These are phyloP conservation scores for Tephrocybe sp. DNA, from an alignment of 768 basidiomycete genomes.

Conservation along the genomic window DNA sequence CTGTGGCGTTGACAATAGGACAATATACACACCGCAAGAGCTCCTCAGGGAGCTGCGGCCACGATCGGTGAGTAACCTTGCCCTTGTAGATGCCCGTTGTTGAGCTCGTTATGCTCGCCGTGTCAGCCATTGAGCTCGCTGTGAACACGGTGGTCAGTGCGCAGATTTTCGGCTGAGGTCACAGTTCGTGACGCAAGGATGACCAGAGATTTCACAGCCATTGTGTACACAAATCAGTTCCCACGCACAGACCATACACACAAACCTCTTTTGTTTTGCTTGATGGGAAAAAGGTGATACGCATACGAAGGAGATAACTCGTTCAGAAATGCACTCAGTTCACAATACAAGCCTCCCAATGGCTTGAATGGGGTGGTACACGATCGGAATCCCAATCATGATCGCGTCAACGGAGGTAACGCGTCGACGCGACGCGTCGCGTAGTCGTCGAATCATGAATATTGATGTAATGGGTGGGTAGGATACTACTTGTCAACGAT, in stretches of 20 bases:
- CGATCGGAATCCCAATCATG: too few species aligned
- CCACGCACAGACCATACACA: constrained; percentile 39
- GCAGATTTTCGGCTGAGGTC: constrained; percentile 33
- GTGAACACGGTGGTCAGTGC: constrained; percentile 40
- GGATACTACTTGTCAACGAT: too few species aligned
- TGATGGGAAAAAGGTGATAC: too few species aligned
- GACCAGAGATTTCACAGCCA: constrained; percentile 26
- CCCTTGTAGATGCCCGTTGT: constrained; percentile 47
- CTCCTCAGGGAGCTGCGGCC: constrained; percentile 61
- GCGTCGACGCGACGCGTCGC: too few species aligned
- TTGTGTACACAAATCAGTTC: constrained; percentile 26
- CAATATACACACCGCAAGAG: constrained; percentile 48
- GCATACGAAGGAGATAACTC: too few species aligned
- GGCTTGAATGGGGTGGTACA: too few species aligned
- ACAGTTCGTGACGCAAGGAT: constrained; percentile 29
- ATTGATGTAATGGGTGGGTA: too few species aligned
- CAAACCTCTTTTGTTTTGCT: too few species aligned
- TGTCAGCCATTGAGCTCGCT: constrained; percentile 18
- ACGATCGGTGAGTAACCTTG: constrained; percentile 53
- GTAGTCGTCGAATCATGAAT: too few species aligned
- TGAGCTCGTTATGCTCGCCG: constrained; percentile 26
- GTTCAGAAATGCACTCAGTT: too few species aligned
- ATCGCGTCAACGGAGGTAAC: too few species aligned
- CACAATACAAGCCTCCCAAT: too few species aligned
- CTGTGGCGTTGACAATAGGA: constrained; percentile 24